A percentile compares a stretch with the other conserved stretches of the same genome.
These are phyloP conservation scores for Coprinopsis sp. DNA, from an alignment of 768 basidiomycete species.

Conservation along the genomic window DNA sequence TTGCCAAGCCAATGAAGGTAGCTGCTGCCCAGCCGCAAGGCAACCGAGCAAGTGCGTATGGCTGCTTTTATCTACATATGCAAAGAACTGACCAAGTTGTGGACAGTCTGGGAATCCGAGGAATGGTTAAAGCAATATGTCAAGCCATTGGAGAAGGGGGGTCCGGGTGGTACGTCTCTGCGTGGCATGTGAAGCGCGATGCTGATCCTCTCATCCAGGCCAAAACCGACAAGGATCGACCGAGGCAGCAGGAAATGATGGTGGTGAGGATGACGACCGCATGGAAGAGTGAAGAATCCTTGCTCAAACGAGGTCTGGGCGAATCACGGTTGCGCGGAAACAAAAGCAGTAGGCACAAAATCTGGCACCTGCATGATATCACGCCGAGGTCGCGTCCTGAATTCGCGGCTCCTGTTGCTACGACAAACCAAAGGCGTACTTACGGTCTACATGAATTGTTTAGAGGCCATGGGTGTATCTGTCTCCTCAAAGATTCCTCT, in stretches of 20 bases:
- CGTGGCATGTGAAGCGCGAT: background rate
- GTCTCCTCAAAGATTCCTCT: slow-evolving; percentile 67
- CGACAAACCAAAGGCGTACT: too few species aligned
- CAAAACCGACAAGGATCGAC: slow-evolving; percentile 42
- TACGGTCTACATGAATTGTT: too few species aligned
- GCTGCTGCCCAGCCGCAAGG: slow-evolving; percentile 57
- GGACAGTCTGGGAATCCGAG: slow-evolving; percentile 94
- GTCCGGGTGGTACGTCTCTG: slow-evolving; percentile 31
- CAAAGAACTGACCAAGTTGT: slow-evolving; percentile 5
- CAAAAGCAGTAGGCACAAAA: too few species aligned
- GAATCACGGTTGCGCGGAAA: too few species aligned
- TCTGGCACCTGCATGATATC: too few species aligned
- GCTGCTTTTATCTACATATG: background rate
- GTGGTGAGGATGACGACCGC: slow-evolving; percentile 39
- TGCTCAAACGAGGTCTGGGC: background rate
- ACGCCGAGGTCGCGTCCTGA: too few species aligned
- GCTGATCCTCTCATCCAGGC: slow-evolving; percentile 27
- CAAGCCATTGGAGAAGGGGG: slow-evolving; percentile 75
- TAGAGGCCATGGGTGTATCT: too few species aligned
- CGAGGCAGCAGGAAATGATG: slow-evolving; percentile 25
- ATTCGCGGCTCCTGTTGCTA: too few species aligned
- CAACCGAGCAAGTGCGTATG: slow-evolving; percentile 68
- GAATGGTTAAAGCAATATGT: slow-evolving; percentile 86
- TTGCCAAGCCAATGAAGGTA: slow-evolving; percentile 83
- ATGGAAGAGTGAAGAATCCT: slow-evolving; percentile 59